Base-by-base conservation (phyloP, 495 filamentous ascomycete genomes). In the Aspergillus nidulans region DNA sequence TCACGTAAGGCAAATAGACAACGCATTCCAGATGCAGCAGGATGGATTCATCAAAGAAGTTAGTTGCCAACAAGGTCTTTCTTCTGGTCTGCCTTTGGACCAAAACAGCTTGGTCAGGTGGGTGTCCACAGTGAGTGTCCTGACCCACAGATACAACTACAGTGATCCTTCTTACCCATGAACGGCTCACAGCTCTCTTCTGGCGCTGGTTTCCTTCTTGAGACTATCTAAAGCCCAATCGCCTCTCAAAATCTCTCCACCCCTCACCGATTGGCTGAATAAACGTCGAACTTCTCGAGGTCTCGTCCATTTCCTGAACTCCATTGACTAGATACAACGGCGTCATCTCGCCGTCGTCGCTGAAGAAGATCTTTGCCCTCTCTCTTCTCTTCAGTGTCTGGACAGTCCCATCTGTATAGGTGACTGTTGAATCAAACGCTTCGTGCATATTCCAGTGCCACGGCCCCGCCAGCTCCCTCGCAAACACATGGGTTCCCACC, bases 301-400 rank as follows among this genome's bases (percentile, higher is more conserved):
- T 58, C 24, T 51, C 38, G 25, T 57, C 52, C n/a, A 59, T 49
- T 32, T 62, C 56, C 47, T 70, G 70, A 16, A 75, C 67, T 3
- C 72, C 71, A 20, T 58, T 74, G 2, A 62, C 57, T 46, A 73
- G 41, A 50, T 69, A 73, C 32, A 77, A 50, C 9, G 71, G 69
- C 19, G 62, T 69, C 63, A 75, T 65, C 6, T 58, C 23, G 6
- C 67, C 72, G 56, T 77, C 72, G 4, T 68, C 68, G 49, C 69
- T 74, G 40, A 74, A 75, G 45, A 66, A 70, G 7, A 74, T 42
- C 61, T 71, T 64, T 8, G 72, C 72, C 24, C 74, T 53, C 54
- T 73, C 71, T 18, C 72, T 51, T n/a, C 69, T 54, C 21, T 68
- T 67, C 36, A 67, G 71, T 16, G 62, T 55, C 10, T 56, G 61